Evolutionary conservation across 805 yeast genomes (phyloP), one percentile per base, ranked within the genome.

Genomic region (Candida arabinofermentans): DNA sequence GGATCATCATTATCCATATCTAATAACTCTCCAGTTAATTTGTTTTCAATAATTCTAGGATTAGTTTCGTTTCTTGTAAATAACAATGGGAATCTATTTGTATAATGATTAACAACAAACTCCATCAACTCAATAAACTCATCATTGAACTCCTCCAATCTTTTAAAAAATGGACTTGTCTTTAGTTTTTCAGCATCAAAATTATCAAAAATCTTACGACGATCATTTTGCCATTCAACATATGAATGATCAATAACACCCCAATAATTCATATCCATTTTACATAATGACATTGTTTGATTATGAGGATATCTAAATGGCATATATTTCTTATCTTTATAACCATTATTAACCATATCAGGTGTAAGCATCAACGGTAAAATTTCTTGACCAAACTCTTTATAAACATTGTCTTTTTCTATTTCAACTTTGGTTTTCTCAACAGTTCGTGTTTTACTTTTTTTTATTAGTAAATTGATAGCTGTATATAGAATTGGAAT

Each of bases 281-380:
- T 70, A 53, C 67, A 70, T 10, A 73, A 64, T 1, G 77, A 67
- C 79, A 74, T 74, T 6, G 78, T 74, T 50, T 74, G 79, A 46
- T 72, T 74, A 47, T 72, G 69, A 3, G 79, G 79, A 71, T 73
- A 73, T 46, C 79, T 60, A 47, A 74, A 72, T 2, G 77, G 78
- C 60, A 77, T 65, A 72, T 76, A 74, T 1, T 75, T 76, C 43
- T 77, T 58, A 47, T 71, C 77, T 7, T 31, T 19, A 33, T 51
- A 52, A 1, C 53, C 51, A 17, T 26, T 34, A 4, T 27, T 30
- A 12, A 56, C 37, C 14, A 43, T 41, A 26, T 49, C 54, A 1
- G 54, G 51, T 1, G 57, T 49, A 4, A 54, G 34, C 12, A 40
- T 19, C 5, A 53, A 31, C 2, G 59, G 57, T 2, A 3, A 32